A percentile compares a stretch with the other conserved stretches of the same genome.
Evolutionary conservation across 2,329 filamentous ascomycete species (phyloP).

Genomic region (Xylariaceae sp.): DNA sequence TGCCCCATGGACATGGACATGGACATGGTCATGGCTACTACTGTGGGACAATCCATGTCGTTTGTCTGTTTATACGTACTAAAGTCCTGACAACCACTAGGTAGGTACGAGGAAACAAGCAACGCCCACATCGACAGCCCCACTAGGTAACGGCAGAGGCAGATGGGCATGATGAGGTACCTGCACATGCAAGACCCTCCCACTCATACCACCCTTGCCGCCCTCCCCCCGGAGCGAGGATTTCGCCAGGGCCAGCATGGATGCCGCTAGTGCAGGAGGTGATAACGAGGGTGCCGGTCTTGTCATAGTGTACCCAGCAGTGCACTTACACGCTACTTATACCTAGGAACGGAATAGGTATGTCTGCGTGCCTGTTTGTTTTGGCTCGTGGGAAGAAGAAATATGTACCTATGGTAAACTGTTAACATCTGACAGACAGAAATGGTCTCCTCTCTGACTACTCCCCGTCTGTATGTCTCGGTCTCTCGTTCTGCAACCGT

Average conservation of each 20-base stretch:
- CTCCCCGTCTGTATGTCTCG: neutral
- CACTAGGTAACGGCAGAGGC: slow-evolving; percentile 17
- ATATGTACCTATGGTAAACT: neutral
- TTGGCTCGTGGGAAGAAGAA: slow-evolving; percentile 14
- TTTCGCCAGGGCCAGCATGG: slow-evolving; percentile 18
- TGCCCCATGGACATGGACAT: slow-evolving; percentile 13
- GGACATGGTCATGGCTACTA: slow-evolving; percentile 6
- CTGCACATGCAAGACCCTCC: slow-evolving; percentile 26
- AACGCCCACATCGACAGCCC: slow-evolving; percentile 18
- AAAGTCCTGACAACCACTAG: slow-evolving; percentile 13
- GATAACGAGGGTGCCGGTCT: slow-evolving; percentile 14
- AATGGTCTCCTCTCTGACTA: neutral
- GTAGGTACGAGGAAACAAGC: slow-evolving; percentile 18
- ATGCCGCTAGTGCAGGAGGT: slow-evolving; percentile 19
- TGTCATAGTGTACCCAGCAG: neutral
- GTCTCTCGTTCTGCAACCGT: neutral
- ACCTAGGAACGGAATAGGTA: neutral
- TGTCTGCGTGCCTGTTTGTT: slow-evolving; percentile 4
- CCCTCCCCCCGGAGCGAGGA: slow-evolving; percentile 12
- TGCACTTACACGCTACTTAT: neutral
- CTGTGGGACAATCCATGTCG: slow-evolving; percentile 12
- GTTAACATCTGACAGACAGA: slow-evolving; percentile 4
- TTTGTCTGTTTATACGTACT: slow-evolving; percentile 8
- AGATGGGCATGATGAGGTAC: slow-evolving; percentile 6
- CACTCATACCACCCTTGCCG: slow-evolving; percentile 4